Evolutionary conservation across 768 basidiomycete species (phyloP).

Genomic region (Calocybe cyanea): DNA sequence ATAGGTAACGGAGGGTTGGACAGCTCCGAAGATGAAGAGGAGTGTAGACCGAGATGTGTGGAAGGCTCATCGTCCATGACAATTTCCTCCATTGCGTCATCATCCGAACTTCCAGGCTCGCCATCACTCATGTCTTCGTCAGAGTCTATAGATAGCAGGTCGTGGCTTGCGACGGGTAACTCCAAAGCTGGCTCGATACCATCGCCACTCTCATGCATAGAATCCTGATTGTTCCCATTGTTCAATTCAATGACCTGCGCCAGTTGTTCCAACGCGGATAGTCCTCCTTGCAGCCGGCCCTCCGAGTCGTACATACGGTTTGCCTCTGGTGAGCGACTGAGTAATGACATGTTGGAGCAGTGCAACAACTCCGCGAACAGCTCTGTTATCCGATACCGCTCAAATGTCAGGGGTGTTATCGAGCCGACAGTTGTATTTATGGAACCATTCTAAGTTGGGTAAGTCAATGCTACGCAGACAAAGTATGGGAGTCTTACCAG

Average conservation of each 20-base stretch:
- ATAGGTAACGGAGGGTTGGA: slow-evolving; percentile 23
- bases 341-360: slow-evolving; percentile 95
- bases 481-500: slow-evolving; percentile 45
- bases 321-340: slow-evolving; percentile 75
- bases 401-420: slow-evolving; percentile 82
- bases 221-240: slow-evolving; percentile 47
- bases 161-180: slow-evolving; percentile 58
- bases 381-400: slow-evolving; percentile 95
- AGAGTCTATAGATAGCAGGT: slow-evolving; percentile 56
- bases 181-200: slow-evolving; percentile 64
- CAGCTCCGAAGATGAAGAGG: slow-evolving; percentile 24
- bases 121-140: slow-evolving; percentile 77
- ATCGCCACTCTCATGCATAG: slow-evolving; percentile 55
- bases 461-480: background rate
- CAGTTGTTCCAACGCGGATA: slow-evolving; percentile 79
- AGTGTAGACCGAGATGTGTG: slow-evolving; percentile 28
- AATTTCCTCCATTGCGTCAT: slow-evolving; percentile 82
- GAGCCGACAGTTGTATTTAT: slow-evolving; percentile 71
- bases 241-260: slow-evolving; percentile 77
- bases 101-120: slow-evolving; percentile 71
- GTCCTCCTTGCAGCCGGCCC: slow-evolving; percentile 85
- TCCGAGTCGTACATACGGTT: slow-evolving; percentile 74
- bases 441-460: slow-evolving; percentile 50
- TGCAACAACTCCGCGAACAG: slow-evolving; percentile 95
- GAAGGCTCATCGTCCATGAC: slow-evolving; percentile 64